Evolutionary conservation across 441 rosid species (phyloP), one percentile per base, ranked within the genome.

Genomic region (Jatropha podagrica): DNA sequence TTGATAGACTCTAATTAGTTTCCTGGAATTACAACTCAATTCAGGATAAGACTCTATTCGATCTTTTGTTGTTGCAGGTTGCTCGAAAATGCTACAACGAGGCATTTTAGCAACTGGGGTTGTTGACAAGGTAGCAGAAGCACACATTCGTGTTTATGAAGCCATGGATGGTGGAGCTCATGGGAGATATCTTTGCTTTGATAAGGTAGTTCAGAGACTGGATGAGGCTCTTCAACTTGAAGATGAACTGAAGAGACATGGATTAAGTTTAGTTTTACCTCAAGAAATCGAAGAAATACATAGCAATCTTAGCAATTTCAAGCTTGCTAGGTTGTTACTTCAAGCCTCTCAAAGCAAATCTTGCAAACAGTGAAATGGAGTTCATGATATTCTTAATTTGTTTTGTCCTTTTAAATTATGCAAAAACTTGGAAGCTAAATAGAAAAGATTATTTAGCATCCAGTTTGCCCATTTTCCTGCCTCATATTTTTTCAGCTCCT

Each of bases 171-270:
- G 62, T 61, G 87, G 85, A 51, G 83, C 83, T 65, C 61, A 37
- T 20, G 87, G 87, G 2, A 76, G 85, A 65, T 85, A 85, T 26
- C 65, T 74, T 41, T 85, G 84, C 74, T 85, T 74, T 27, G 76
- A 85, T 6, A 79, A 51, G 73, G 75, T 80, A 1, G 49, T 85
- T 17, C 60, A 38, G 44, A 78, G 72, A 42, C 3, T 65, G 61
- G 80, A 76, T 1, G 81, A 82, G 32, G 87, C 75, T 20, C 61
- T 78, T 59, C 76, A 80, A n/a, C 79, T 85, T 42, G 84, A 82
- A 32, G 76, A 68, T 48, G 76, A 58, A 23, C 26, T 85, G 60
- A 76, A 74, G 38, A 74, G 48, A 54, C 69, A 71, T 10, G 82
- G 84, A 42, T 15, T 68, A 20, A 70, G 26, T 48, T 46, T 26